Evolutionary conservation across 306 rosid genomes (phyloP), one percentile per base, ranked within the genome.

Genomic region (Betula pendula): DNA sequence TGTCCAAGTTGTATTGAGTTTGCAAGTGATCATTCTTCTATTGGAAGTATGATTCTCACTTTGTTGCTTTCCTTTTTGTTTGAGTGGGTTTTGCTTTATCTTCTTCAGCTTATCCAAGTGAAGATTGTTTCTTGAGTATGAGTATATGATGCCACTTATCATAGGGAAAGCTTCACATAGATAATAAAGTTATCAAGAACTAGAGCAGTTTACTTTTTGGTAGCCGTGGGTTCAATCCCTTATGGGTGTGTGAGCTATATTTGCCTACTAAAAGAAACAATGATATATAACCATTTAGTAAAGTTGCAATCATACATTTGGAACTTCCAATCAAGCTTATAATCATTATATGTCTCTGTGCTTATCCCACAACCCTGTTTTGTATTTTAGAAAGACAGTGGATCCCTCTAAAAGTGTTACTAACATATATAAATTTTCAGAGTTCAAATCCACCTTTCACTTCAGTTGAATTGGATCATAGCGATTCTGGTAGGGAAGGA

Each of bases 401-500:
- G 70, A 50, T 45, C 53, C 38, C 67, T 78, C 73, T 47, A 51
- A 78, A 81, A 75, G 71, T 81, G 58, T 74, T 56, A 75, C 79
- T 80, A 72, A 80, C 59, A 53, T 52, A 8, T 73, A 44, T 52
- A 19, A 82, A 79, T 70, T 88, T 85, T 42, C 92, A 95, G 99
- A 92, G 99, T 87, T 95, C 97, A 77, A 92, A 95, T 83, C 99
- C 99, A 56, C 99, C 99, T 16, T 95, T 95, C 85, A 92, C 99
- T 59, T 90, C 99, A 75, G 90, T 95, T 79, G 97, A 95, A 84
- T 86, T 95, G 88, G 99, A 95, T 75, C 99, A 95, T 82, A 95
- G 99, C 83, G 99, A 95, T 86, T 95, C 99, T 74, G 99, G 99
- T 84, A 87, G 99, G 88, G 99, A 95, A 87, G 99, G 97, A 82